Evolutionary conservation across 345 rosid genomes (phyloP), one percentile per base, ranked within the genome.

Genomic region (Eucalyptus paniculata): DNA sequence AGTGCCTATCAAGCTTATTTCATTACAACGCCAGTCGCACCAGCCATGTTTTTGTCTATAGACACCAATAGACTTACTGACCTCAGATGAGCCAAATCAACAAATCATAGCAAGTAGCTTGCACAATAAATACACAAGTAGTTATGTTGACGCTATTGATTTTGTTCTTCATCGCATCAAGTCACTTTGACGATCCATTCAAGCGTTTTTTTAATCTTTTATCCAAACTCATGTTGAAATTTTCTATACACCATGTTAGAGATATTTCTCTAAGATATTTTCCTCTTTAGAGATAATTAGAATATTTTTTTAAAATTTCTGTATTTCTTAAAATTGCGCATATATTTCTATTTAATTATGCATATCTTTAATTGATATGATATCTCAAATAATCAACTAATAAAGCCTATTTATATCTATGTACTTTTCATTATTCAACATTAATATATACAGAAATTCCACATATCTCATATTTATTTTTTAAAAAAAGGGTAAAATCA

Each of bases 251-350:
- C 19, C 40, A 16, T n/a, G 10, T 65, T n/a, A n/a, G 21, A 69
- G 42, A 17, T 32, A 69, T 17, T 32, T 67, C 81, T 69, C 44
- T 32, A 69, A 69, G 81, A 69, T 69, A 32, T 34, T 34, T 32
- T 32, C 81, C 23, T 34, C 21, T 32, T 9, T 69, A 56, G 6
- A 24, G 30, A 56, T 56, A 4, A 56, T 56, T 56, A 56, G 2
- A 56, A 56, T 17, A 34, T 4, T 17, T 10, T 32, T 3, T 0
- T 0, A 53, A 9, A 4, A n/a, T 3, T 16, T 69, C 0, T 17
- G 10, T 9, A 69, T 3, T 10, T 69, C 81, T 17, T 0, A 69
- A 9, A 32, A 69, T 32, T 32, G 6, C 0, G 2, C 42, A 34
- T 34, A 32, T 18, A 69, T 17, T 2, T 69, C 12, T 0, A 9